Base-by-base conservation (phyloP, 129 eudicot species). In the Flaveria robusta region DNA sequence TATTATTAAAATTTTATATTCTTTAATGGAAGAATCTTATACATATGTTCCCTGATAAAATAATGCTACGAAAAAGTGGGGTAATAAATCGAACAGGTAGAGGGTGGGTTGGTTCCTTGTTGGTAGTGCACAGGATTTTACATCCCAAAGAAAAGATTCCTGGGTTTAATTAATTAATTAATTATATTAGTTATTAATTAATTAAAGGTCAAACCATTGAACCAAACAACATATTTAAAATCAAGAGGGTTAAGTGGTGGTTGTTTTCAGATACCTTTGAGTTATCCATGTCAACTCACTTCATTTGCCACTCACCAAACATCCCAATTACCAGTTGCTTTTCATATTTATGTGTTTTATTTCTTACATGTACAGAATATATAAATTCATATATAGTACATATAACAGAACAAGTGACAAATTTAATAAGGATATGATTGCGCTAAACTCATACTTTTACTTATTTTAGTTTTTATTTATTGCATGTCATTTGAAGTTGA, bases 91-190 rank as follows among this genome's bases (percentile, higher is more conserved):
- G n/a, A 66, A 76, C 22, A 76, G 19, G 72, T 59, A 29, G 49
- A 27, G 50, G 66, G 54, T 23, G 41, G 37, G 66, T 66, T 50
- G 78, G 58, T 74, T 74, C 60, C 66, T 66, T 76, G 74, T 66
- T 66, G 74, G 74, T 56, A 59, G 81, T 55, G 75, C 75, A 56
- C 15, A 77, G 31, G 68, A 60, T 68, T 77, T 69, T 77, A 68
- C 70, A 77, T 77, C 81, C 76, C 81, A 56, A 77, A 68, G 59
- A 56, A 77, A 77, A 77, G 70, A 77, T 77, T 77, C 76, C 81
- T 43, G 27, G 75, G 24, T 77, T 69, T 68, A 68, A 26, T 77
- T 56, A 55, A 41, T 58, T 51, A 55, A 41, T 58, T 51, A 71
- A 20, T 70, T 49, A 27, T 27, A 60, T 11, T 60, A 42, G 13